phyloP scores from a whole-genome alignment of 1,139 yeast genomes.

The Zygoascus hellenicus region DNA sequence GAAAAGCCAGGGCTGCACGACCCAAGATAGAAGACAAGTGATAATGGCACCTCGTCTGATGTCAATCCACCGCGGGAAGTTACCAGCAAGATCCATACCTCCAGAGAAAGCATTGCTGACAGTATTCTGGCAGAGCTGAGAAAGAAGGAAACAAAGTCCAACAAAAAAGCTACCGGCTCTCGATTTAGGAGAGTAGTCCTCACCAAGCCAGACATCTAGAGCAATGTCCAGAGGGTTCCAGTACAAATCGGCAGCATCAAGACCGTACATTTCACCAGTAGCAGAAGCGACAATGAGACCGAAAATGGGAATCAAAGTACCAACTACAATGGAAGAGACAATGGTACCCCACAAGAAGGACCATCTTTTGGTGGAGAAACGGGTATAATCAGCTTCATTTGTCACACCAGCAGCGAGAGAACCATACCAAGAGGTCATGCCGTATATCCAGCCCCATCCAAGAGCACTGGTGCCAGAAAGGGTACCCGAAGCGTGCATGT shows the following conservation, averaged over 20 bases:
- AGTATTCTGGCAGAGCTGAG: conserved; percentile 44
- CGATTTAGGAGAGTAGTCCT: conserved; percentile 10
- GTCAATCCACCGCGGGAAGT: conserved; percentile 45
- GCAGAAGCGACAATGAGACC: conserved; percentile 37
- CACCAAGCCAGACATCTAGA: conserved; percentile 10
- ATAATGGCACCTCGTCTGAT: conserved; percentile 48
- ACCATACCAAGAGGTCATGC: conserved; percentile 25
- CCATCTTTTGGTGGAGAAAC: conserved; percentile 32
- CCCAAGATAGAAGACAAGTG: conserved; percentile 40
- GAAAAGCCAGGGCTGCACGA: conserved; percentile 44
- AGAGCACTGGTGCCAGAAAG: conserved; percentile 14
- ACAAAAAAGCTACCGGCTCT: conserved; percentile 41
- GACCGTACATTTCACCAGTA: conserved; percentile 29
- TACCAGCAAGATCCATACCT: conserved; percentile 48
- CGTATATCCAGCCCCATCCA: conserved; percentile 26
- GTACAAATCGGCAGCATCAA: conserved; percentile 4
- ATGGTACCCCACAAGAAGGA: conserved; percentile 25
- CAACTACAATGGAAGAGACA: conserved; percentile 28
- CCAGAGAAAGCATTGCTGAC: conserved; percentile 49
- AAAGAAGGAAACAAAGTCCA: conserved; percentile 40
- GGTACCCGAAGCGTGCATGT: conserved; percentile 17
- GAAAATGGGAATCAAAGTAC: conserved; percentile 38
- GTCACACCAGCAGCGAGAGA: conserved; percentile 27
- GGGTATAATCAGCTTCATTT: conserved; percentile 42
- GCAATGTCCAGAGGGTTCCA: conserved; percentile 19